Conservation (phyloP, 2,329 filamentous ascomycete genomes). For the Ophiostoma novo-ulmi region DNA sequence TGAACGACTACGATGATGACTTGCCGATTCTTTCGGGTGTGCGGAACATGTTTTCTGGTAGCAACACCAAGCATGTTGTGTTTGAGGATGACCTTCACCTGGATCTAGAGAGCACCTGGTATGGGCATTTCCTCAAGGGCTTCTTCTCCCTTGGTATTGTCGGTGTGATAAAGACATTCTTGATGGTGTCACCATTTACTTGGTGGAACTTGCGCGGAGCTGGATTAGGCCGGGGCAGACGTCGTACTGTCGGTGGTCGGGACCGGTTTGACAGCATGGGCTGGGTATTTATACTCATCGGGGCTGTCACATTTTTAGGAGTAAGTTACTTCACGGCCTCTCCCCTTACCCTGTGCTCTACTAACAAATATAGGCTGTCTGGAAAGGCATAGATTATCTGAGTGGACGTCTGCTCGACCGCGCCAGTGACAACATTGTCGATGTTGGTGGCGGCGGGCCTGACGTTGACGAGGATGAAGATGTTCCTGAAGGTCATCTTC, state of each 20-base stretch:
- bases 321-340: conserved; percentile 45
- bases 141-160: conserved; percentile 83
- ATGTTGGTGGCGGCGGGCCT: conserved; percentile 64
- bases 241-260: conserved; percentile 58
- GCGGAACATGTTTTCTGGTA: background rate
- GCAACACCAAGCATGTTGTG: conserved; percentile 43
- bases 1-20: conserved; percentile 37
- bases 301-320: conserved; percentile 71
- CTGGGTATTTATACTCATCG: conserved; percentile 72
- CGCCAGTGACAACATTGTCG: conserved; percentile 74
- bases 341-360: conserved; percentile 4
- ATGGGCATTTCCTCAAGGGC: conserved; percentile 81
- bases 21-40: background rate
- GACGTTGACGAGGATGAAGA: conserved; percentile 57
- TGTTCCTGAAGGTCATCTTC: conserved; percentile 49
- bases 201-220: conserved; percentile 68
- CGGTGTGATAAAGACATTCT: conserved; percentile 74
- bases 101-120: conserved; percentile 49
- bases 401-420: conserved; percentile 68
- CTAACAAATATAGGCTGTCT: conserved; percentile 56
- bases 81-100: conserved; percentile 25
- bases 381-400: conserved; percentile 72
- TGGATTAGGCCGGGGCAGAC: conserved; percentile 47
- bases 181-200: conserved; percentile 68
- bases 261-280: conserved; percentile 69